phyloP scores from a whole-genome alignment of 352 stramenopile species.

The Phytophthora melonis region DNA sequence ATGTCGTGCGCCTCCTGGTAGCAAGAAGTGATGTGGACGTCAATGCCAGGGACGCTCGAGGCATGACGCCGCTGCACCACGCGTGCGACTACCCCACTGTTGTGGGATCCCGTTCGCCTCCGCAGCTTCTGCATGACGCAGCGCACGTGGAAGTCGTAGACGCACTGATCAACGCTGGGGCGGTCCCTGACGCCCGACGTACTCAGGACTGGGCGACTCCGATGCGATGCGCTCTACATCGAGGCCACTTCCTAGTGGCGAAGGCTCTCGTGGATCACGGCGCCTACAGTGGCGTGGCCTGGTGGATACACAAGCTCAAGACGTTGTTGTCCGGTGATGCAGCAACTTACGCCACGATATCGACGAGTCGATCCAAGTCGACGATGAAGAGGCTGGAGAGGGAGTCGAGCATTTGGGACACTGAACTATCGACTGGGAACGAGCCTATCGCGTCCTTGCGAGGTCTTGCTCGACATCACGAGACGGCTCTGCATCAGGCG shows the following conservation, averaged over 20 bases:
- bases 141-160: slow-evolving; percentile 43
- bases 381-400: background rate
- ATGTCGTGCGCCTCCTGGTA: slow-evolving; percentile 41
- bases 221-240: slow-evolving; percentile 43
- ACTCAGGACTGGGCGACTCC: slow-evolving; percentile 36
- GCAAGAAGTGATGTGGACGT: slow-evolving; percentile 36
- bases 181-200: slow-evolving; percentile 29
- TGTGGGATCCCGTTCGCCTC: slow-evolving; percentile 1
- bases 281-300: slow-evolving; percentile 21
- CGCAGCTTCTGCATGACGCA: slow-evolving; percentile 25
- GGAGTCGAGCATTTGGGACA: slow-evolving; percentile 16
- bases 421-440: slow-evolving; percentile 11
- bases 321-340: slow-evolving; percentile 27
- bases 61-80: slow-evolving; percentile 56
- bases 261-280: slow-evolving; percentile 47
- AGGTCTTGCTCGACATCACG: background rate
- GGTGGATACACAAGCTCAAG: slow-evolving; percentile 47
- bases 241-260: slow-evolving; percentile 40
- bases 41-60: slow-evolving; percentile 30
- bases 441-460: background rate
- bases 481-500: slow-evolving; percentile 10
- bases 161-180: slow-evolving; percentile 27
- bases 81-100: slow-evolving; percentile 38
- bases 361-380: background rate
- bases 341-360: background rate